These are phyloP conservation scores for Nicotiana tabacum DNA, from an alignment of 257 asterid species.

Conservation along the genomic window DNA sequence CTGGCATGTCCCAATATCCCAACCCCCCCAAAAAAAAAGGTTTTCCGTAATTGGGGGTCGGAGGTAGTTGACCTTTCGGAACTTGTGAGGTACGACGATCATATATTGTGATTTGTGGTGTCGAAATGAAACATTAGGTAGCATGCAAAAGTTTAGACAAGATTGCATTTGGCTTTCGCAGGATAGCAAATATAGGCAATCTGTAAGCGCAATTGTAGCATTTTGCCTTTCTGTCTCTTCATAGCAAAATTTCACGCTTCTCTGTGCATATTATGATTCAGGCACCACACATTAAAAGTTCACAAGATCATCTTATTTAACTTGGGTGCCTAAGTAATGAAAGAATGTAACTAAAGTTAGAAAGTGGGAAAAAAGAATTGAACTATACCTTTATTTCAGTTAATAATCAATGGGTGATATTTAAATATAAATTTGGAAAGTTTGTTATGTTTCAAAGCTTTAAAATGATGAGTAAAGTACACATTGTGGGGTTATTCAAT, in stretches of 20 bases:
- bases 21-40: no score
- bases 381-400: no score
- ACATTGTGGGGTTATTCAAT: not conserved
- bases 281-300: not conserved
- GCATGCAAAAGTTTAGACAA: not conserved
- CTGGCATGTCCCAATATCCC: no score
- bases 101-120: not conserved
- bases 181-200: not conserved
- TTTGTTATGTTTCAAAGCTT: no score
- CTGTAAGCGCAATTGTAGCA: not conserved
- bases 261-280: not conserved
- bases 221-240: not conserved
- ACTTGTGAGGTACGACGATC: not conserved
- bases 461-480: not conserved
- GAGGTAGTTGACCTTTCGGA: constrained; percentile 6
- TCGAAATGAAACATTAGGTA: not conserved
- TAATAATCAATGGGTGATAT: no score
- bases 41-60: not conserved
- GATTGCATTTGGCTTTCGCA: not conserved
- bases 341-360: no score
- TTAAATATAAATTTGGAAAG: no score
- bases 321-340: not conserved
- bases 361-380: no score
- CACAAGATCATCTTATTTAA: not conserved
- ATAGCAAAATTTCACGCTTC: not conserved